A percentile compares a stretch with the other conserved stretches of the same genome.
These are phyloP conservation scores for Ustilago bromivora DNA, from an alignment of 1,284 basidiomycete genomes.

Conservation along the genomic window DNA sequence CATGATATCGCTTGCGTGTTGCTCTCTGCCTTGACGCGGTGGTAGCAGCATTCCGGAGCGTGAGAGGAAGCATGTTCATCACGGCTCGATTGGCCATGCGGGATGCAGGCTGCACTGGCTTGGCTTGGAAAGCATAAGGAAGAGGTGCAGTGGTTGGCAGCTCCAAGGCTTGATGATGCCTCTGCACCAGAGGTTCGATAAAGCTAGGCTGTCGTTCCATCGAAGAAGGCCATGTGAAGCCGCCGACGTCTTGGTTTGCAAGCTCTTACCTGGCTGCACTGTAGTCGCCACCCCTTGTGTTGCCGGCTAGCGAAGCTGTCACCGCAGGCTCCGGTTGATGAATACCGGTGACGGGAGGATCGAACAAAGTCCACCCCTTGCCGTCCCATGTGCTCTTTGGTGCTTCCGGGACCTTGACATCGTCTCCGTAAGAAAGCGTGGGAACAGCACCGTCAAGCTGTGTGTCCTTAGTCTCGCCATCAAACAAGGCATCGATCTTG, in stretches of 20 bases:
- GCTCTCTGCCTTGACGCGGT: conserved; percentile 39
- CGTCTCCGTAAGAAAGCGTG: conserved; percentile 17
- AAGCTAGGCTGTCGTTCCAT: conserved; percentile 43
- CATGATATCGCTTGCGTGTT: conserved; percentile 33
- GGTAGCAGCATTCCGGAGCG: conserved; percentile 40
- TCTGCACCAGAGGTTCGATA: conserved; percentile 43
- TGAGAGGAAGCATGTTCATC: conserved; percentile 47
- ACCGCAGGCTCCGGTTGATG: conserved; percentile 25
- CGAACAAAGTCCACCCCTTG: conserved; percentile 43
- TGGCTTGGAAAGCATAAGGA: conserved; percentile 33
- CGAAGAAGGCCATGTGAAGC: conserved; percentile 35
- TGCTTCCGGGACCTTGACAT: conserved; percentile 6
- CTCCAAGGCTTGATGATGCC: conserved; percentile 27
- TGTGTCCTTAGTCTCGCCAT: not conserved
- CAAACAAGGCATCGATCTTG: conserved; percentile 30
- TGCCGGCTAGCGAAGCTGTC: not conserved
- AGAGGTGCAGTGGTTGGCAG: conserved; percentile 22
- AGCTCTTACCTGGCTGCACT: conserved; percentile 28
- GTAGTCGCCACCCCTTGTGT: conserved; percentile 35
- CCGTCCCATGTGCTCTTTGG: conserved; percentile 40
- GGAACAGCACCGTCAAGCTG: conserved; percentile 15
- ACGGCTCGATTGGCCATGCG: conserved; percentile 44
- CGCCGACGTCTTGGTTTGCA: conserved; percentile 35
- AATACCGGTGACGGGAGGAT: conserved; percentile 27
- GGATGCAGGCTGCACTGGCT: conserved; percentile 32